Base-by-base conservation (phyloP, 2,329 filamentous ascomycete genomes). In the Ophiostoma piceae region DNA sequence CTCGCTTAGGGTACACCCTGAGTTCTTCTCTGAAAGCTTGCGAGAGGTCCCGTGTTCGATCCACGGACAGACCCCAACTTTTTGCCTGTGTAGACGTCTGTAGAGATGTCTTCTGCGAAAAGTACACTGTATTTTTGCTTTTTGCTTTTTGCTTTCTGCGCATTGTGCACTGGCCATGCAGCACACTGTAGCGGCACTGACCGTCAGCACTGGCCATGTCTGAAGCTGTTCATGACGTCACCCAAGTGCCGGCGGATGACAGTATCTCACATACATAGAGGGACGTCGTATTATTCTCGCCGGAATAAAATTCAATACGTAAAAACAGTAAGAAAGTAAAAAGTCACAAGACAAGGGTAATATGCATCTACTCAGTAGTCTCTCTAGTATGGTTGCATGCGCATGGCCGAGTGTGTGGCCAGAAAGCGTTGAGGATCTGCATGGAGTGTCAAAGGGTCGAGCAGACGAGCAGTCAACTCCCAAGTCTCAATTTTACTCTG, bases 1-100 rank as follows among this genome's bases (percentile, higher is more conserved):
- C 84, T 85, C 84, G 84, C 85, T 86, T 86, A 87, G 85, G 84
- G 84, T 79, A 16, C 67, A 68, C 67, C 67, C 67, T 62, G 37
- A 66, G 65, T 66, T 62, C 57, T 35, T 35, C 35, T 29, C 35
- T 35, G 16, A 62, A 32, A 62, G 19, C 65, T 66, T 66, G 65
- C 65, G 65, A 66, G 65, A 66, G 65, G 65, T 66, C 65, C 65
- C 65, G 65, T 66, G 65, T 66, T 66, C 65, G 65, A 66, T 66
- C 65, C 65, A 66, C 65, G 65, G 35, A 66, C 65, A 66, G 65
- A n/a, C 67, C 67, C 51, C 66, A 67, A 67, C 26, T 37, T 54
- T 51, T 51, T 65, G 62, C 12, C 14, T 43, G 12, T 29, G 9
- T 29, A 26, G 22, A 16, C 12, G 39, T 26, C 16, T 62, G 19